Percentiles rank a stretch among this genome's conserved stretches.
These are phyloP conservation scores for Reutealis trisperma DNA, from an alignment of 345 rosid species.

Conservation along the genomic window DNA sequence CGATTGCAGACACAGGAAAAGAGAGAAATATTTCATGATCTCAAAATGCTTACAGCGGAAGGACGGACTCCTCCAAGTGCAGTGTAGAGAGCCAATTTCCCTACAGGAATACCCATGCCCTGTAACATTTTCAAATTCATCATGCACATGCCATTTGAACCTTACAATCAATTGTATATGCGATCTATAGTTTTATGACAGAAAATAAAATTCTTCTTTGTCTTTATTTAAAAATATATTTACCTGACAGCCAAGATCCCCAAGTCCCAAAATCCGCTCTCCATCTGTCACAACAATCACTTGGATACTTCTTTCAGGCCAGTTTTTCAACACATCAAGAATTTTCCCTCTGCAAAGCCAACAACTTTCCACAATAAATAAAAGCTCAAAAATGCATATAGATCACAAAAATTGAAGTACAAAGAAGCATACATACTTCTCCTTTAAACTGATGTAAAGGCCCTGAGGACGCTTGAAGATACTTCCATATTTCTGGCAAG, in stretches of 20 bases:
- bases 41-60: conserved; percentile 58
- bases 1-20: too few relatives aligned
- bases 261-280: conserved; percentile 28
- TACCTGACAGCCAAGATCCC: conserved; percentile 35
- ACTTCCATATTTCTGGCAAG: conserved; percentile 29
- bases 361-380: not conserved
- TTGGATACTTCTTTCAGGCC: conserved; percentile 27
- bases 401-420: not conserved
- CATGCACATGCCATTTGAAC: not conserved
- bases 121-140: conserved; percentile 24
- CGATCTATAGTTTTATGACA: not conserved
- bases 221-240: too few relatives aligned
- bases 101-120: conserved; percentile 97
- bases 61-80: conserved; percentile 96
- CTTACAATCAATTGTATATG: too few relatives aligned
- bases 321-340: conserved; percentile 28
- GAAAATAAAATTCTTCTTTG: not conserved
- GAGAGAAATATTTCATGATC: not conserved
- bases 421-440: conserved; percentile 16
- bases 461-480: conserved; percentile 33
- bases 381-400: not conserved
- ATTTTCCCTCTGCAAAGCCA: conserved; percentile 18
- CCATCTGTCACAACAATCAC: conserved; percentile 33
- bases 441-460: conserved; percentile 26
- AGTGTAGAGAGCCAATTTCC: conserved; percentile 76